Evolutionary conservation across 345 rosid genomes (phyloP), one percentile per base, ranked within the genome.

Genomic region (Brassica juncea): DNA sequence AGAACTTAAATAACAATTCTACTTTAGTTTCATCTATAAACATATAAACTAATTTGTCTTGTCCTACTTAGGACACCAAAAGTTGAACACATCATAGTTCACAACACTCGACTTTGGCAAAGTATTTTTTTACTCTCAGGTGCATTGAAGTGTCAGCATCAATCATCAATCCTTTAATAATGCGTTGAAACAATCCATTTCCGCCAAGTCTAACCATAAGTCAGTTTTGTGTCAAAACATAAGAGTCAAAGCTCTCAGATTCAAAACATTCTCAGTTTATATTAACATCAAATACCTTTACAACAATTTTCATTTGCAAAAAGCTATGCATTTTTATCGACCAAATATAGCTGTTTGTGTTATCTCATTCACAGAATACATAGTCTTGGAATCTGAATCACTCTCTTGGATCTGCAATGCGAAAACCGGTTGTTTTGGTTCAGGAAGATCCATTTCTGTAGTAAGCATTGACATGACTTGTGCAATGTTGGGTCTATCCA

Each of bases 281-380:
- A 44, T 66, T 35, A 4, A 66, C 54, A 66, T 19, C 25, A 15
- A 49, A 15, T 57, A 71, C 27, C 31, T 71, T 59, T 59, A 72
- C 44, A 54, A 27, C 47, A 67, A 39, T 39, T 39, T 60, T 8
- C 3, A 47, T 65, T 5, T 61, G 31, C 31, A 76, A 57, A 76
- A 11, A n/a, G 8, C 39, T n/a, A 75, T 10, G 6, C 27, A 11
- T 28, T 4, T 10, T 72, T 44, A 73, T 23, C 82, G 63, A 59
- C 82, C 82, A 67, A 21, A 4, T 9, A 79, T 6, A 60, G 74
- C 64, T 73, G 74, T 79, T 73, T 73, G 82, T 60, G 82, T 79
- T 21, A 79, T 32, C 8, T 60, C 63, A 73, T 79, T 79, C 15
- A 73, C 82, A 67, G 82, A 79, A 60, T 79, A 79, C 5, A 60